Percentiles rank a stretch among this genome's conserved stretches.
These are phyloP conservation scores for Trifolium repens DNA, from an alignment of 306 rosid species.

Conservation along the genomic window DNA sequence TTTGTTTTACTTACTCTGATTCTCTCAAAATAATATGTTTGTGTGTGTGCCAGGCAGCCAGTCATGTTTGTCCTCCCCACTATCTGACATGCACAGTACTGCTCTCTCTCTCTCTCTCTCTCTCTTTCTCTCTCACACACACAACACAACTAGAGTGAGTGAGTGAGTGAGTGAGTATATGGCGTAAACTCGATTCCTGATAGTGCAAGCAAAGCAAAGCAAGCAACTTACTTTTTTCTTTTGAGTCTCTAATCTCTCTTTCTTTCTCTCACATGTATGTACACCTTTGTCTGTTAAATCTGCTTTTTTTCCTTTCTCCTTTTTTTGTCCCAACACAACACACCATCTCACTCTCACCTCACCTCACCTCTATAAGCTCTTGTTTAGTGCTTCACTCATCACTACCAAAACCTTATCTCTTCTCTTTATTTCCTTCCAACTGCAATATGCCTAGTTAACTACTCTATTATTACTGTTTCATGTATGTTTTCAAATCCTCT, in stretches of 20 bases:
- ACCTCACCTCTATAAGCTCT: conserved; percentile 51
- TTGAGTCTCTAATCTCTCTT: conserved; percentile 6
- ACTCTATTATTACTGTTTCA: not conserved
- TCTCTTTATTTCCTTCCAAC: not conserved
- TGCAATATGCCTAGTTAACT: not conserved
- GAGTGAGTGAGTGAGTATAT: not conserved
- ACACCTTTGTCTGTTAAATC: conserved; percentile 45
- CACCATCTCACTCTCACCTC: not conserved
- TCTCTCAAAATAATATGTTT: not conserved
- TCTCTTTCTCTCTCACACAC: conserved; percentile 48
- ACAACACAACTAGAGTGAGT: not conserved
- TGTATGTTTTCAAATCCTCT: too few relatives aligned
- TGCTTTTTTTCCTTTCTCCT: conserved; percentile 31
- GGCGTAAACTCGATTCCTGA: conserved; percentile 77
- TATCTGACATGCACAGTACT: conserved; percentile 65
- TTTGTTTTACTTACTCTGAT: too few relatives aligned
- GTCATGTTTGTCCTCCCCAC: conserved; percentile 51
- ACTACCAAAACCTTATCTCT: conserved; percentile 42
- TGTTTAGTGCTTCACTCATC: conserved; percentile 60
- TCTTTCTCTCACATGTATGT: not conserved
- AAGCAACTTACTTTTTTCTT: not conserved
- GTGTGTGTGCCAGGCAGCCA: not conserved
- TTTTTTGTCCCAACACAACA: conserved; percentile 23
- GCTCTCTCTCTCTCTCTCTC: conserved; percentile 52
- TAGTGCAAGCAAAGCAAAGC: conserved; percentile 80